Percentiles rank a stretch among this genome's conserved stretches.
These are phyloP conservation scores for Dendrocalamus latiflorus DNA, from an alignment of 202 grass and related monocot species.

Conservation along the genomic window DNA sequence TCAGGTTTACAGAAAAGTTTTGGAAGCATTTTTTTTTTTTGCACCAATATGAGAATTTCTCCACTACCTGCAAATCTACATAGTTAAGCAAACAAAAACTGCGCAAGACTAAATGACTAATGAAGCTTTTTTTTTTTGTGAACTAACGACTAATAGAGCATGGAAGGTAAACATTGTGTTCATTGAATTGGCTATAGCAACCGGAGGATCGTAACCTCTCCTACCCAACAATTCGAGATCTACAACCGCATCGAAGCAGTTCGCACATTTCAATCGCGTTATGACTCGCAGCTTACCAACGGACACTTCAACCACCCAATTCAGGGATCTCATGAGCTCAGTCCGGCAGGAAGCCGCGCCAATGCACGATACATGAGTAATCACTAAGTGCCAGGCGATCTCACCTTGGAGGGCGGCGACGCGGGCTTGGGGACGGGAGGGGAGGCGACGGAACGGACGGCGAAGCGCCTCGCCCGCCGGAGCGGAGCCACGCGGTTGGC, in stretches of 20 bases:
- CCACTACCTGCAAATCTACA: background rate
- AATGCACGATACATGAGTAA: background rate
- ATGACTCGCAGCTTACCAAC: background rate
- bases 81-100: background rate
- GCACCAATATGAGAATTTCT: background rate
- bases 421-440: conserved; percentile 38
- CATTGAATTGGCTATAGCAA: background rate
- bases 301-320: background rate
- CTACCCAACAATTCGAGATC: background rate
- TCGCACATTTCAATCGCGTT: background rate
- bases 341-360: background rate
- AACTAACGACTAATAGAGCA: too few species aligned
- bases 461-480: too few species aligned
- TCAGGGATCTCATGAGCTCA: background rate
- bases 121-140: too few species aligned
- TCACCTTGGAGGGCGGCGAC: conserved; percentile 61
- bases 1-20: background rate
- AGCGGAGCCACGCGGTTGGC: conserved; percentile 8
- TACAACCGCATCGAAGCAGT: background rate
- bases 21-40: background rate
- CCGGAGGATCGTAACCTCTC: background rate
- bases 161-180: too few species aligned
- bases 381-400: background rate
- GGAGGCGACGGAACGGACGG: conserved; percentile 61
- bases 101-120: too few species aligned